Percentiles rank a stretch among this genome's conserved stretches.
These are phyloP conservation scores for Mrakia blollopis DNA, from an alignment of 768 basidiomycete species.

Conservation along the genomic window DNA sequence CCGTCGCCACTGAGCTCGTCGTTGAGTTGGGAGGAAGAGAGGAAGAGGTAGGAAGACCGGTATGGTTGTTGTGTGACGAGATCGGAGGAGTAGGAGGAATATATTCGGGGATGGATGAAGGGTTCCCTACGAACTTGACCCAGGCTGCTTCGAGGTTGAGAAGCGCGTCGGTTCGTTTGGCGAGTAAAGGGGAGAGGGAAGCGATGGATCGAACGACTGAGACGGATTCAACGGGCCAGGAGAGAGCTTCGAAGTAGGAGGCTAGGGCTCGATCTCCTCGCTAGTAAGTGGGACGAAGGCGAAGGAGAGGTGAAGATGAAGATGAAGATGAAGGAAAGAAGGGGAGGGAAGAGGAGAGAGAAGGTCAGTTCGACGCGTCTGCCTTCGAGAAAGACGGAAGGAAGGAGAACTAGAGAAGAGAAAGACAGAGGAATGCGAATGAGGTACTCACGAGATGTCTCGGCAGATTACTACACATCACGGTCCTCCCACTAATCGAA, in stretches of 20 bases:
- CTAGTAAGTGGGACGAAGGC: constrained; percentile 54
- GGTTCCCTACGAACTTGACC: constrained; percentile 90
- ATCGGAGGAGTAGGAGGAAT: neutral
- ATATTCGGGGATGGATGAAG: constrained; percentile 75
- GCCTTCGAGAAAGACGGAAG: neutral
- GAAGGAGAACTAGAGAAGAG: neutral
- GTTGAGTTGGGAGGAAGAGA: neutral
- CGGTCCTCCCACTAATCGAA: constrained; percentile 70
- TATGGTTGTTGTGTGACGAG: neutral
- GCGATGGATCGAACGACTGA: constrained; percentile 79
- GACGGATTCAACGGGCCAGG: constrained; percentile 76
- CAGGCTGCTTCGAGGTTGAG: constrained; percentile 75
- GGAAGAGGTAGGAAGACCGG: neutral
- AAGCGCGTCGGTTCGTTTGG: constrained; percentile 73
- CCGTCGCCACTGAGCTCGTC: neutral
- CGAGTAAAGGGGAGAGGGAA: constrained; percentile 64
- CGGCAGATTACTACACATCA: constrained; percentile 20
- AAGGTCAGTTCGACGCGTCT: neutral
- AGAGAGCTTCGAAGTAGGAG: constrained; percentile 31
- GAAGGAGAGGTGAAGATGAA: neutral
- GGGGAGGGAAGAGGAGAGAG: neutral
- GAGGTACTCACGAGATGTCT: neutral
- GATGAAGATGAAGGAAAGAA: too few relatives aligned
- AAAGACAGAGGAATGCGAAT: neutral
- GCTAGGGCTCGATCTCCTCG: constrained; percentile 32